Evolutionary conservation across 352 stramenopile species (phyloP).

Genomic region (Phytopythium mirpurense): DNA sequence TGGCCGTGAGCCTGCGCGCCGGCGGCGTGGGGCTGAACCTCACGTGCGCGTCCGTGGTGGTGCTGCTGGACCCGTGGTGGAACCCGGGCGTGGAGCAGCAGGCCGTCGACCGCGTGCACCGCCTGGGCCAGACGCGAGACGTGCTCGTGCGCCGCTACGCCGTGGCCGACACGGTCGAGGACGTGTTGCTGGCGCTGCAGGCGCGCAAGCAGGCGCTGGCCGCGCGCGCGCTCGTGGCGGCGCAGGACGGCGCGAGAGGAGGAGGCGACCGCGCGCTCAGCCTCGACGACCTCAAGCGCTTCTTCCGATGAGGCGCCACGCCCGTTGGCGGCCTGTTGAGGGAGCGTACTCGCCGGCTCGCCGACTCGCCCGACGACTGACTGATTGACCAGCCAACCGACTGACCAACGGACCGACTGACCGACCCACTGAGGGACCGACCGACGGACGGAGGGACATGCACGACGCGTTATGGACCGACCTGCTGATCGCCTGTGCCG

Average conservation of each 20-base stretch:
- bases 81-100: slow-evolving; percentile 92
- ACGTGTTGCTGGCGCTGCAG: slow-evolving; percentile 89
- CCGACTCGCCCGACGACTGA: no score
- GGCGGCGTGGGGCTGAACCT: slow-evolving; percentile 91
- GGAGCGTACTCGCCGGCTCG: no score
- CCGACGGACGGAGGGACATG: neutral
- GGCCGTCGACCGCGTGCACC: slow-evolving; percentile 91
- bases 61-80: slow-evolving; percentile 92
- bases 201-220: slow-evolving; percentile 86
- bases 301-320: slow-evolving; percentile 49
- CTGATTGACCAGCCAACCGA: no score
- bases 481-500: slow-evolving; percentile 47
- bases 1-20: slow-evolving; percentile 87
- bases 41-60: slow-evolving; percentile 84
- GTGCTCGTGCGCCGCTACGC: slow-evolving; percentile 90
- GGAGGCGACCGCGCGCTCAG: slow-evolving; percentile 38
- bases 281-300: slow-evolving; percentile 64
- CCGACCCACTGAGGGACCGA: no score
- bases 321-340: no score
- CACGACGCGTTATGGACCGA: slow-evolving; percentile 34
- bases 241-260: slow-evolving; percentile 28
- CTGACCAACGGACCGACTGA: neutral
- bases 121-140: slow-evolving; percentile 77
- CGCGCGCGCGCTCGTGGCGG: slow-evolving; percentile 72
- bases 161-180: slow-evolving; percentile 85